Conservation (phyloP, 2,329 filamentous ascomycete genomes). For the Onygenales sp. region DNA sequence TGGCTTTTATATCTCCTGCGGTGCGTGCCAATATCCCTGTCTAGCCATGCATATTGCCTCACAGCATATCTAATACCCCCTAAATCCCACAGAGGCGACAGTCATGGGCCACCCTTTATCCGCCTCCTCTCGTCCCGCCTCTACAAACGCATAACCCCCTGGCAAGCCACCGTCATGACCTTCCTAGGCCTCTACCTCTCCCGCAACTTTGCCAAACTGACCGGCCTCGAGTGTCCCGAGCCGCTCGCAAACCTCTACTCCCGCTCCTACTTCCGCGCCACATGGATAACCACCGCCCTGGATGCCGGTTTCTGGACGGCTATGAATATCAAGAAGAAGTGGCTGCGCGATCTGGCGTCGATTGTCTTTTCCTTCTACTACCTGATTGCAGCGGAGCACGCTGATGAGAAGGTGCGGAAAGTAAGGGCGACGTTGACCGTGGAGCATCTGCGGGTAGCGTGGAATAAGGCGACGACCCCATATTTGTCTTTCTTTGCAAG, state of each 20-base stretch:
- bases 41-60: background rate
- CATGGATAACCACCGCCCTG: conserved; percentile 89
- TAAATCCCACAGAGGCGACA: conserved; percentile 55
- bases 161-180: conserved; percentile 81
- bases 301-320: conserved; percentile 98
- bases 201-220: conserved; percentile 86
- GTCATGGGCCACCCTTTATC: conserved; percentile 74
- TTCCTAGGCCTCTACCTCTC: conserved; percentile 85
- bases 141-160: conserved; percentile 64
- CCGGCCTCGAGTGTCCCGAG: conserved; percentile 85
- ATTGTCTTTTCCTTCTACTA: conserved; percentile 85
- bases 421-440: conserved; percentile 79
- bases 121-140: conserved; percentile 62
- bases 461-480: conserved; percentile 89
- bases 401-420: conserved; percentile 92
- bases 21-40: conserved; percentile 35
- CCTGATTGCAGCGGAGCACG: conserved; percentile 81
- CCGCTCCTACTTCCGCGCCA: conserved; percentile 84
- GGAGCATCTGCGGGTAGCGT: conserved; percentile 82
- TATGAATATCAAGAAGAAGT: conserved; percentile 77
- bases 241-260: conserved; percentile 92
- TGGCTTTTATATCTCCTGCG: conserved; percentile 79
- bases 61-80: conserved; percentile 2
- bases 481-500: conserved; percentile 66
- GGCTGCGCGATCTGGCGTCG: conserved; percentile 72